Base-by-base conservation (phyloP, 495 filamentous ascomycete species). In the Annulohypoxylon moriforme region DNA sequence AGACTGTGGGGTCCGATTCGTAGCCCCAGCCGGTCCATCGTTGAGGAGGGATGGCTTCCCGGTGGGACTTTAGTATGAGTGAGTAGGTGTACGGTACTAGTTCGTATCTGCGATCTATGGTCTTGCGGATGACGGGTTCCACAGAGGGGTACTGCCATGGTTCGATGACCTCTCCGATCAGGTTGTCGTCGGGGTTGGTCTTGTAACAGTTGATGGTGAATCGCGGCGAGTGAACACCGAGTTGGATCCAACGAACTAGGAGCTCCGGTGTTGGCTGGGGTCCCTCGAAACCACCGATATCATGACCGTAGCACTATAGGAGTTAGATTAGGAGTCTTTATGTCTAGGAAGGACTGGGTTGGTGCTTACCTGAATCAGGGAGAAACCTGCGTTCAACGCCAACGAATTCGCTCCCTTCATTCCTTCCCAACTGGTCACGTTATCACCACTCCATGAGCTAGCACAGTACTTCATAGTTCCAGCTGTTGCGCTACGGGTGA, bases 181-280 rank as follows among this genome's bases (percentile, higher is more conserved):
- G 79, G 72, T 85, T 91, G 71, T 91, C 85, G 9, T 85, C 79
- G 1, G 84, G 82, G 9, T 85, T 85, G 4, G 90, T 91, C 77
- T 92, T 92, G 85, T 89, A 92, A 76, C 89, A 91, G 79, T 92
- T 92, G 81, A 92, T 91, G 6, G 90, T 87, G 75, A 91, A 91
- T 5, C 89, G 89, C 3, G 88, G 83, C 14, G 89, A 90, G 80
- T 91, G 85, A 76, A 88, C 86, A 24, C 89, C 90, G 2, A 91
- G 82, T 72, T 92, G 90, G 56, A 91, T 82, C 90, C 90, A 92
- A 33, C 90, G 86, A 36, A 92, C 83, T 7, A 92, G 85, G 14
- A 90, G 86, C 71, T 92, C 90, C 10, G 89, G 89, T 0, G 84
- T 86, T 4, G 90, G 89, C 69, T 91, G 88, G 27, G 87, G 88